Conservation (phyloP, 257 asterid species). For the Ballota nigra region DNA sequence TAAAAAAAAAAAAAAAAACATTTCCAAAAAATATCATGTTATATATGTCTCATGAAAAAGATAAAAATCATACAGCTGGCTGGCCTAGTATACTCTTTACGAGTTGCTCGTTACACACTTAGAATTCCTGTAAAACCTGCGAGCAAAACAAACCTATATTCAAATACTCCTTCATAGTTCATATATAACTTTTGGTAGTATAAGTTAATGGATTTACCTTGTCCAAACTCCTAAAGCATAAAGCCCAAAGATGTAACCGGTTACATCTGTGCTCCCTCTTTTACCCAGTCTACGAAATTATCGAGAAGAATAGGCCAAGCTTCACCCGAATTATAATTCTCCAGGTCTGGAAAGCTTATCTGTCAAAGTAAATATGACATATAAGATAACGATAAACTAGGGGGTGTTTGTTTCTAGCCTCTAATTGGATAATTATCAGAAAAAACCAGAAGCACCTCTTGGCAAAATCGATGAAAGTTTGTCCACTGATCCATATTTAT, state of each 20-base stretch:
- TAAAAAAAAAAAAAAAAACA: background rate
- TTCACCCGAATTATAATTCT: slow-evolving; percentile 59
- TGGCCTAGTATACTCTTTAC: slow-evolving; percentile 19
- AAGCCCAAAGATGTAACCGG: slow-evolving; percentile 9
- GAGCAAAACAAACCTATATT: slow-evolving; percentile 5
- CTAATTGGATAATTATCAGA: too few species aligned
- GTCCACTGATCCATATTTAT: slow-evolving; percentile 95
- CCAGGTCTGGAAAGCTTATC: slow-evolving; percentile 76
- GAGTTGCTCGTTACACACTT: slow-evolving; percentile 15
- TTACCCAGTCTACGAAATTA: slow-evolving; percentile 77
- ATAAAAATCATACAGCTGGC: slow-evolving; percentile 12
- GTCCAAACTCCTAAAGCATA: slow-evolving; percentile 19
- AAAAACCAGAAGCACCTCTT: slow-evolving; percentile 51
- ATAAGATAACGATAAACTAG: background rate
- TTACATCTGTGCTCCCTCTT: slow-evolving; percentile 19
- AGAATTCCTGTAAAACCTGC: slow-evolving; percentile 27
- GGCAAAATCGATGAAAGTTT: slow-evolving; percentile 76
- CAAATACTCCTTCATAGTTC: background rate
- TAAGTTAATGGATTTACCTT: slow-evolving; percentile 24
- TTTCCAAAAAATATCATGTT: slow-evolving; percentile 20
- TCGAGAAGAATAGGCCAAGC: slow-evolving; percentile 87
- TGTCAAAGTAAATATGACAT: slow-evolving; percentile 24
- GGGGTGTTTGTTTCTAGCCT: background rate
- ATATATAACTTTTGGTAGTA: background rate
- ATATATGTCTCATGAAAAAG: slow-evolving; percentile 2